Evolutionary conservation across 2,329 filamentous ascomycete genomes (phyloP).

Genomic region (Xylaria sp.): DNA sequence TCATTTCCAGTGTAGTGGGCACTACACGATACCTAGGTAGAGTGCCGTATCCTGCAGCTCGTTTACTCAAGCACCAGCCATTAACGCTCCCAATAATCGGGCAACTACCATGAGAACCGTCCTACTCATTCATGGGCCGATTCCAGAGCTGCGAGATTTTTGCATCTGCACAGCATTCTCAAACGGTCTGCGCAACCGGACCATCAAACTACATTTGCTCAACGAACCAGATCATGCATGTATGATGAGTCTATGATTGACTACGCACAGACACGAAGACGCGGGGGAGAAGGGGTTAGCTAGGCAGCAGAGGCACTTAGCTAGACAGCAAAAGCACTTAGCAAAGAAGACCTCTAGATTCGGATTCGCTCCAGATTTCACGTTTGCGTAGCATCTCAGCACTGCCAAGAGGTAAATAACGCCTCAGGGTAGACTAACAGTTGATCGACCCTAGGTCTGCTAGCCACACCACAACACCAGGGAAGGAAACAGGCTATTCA

Average conservation of each 20-base stretch:
- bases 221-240: background rate
- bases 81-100: background rate
- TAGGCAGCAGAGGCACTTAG: background rate
- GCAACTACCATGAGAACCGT: background rate
- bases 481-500: too few species aligned
- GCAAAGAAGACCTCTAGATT: background rate
- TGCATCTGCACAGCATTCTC: conserved; percentile 13
- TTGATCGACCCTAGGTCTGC: background rate
- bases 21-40: too few species aligned
- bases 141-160: background rate
- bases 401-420: background rate
- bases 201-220: conserved; percentile 4
- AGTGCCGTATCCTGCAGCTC: too few species aligned
- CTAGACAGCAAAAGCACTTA: background rate
- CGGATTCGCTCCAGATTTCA: background rate
- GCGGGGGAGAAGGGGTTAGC: background rate
- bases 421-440: background rate
- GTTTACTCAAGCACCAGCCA: background rate
- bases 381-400: background rate
- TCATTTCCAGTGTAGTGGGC: background rate
- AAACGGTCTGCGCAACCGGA: background rate
- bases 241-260: background rate
- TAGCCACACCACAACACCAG: background rate
- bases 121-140: too few species aligned
- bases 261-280: background rate